These are phyloP conservation scores for Cordyceps pruinosa DNA, from an alignment of 2,329 filamentous ascomycete species.

Conservation along the genomic window DNA sequence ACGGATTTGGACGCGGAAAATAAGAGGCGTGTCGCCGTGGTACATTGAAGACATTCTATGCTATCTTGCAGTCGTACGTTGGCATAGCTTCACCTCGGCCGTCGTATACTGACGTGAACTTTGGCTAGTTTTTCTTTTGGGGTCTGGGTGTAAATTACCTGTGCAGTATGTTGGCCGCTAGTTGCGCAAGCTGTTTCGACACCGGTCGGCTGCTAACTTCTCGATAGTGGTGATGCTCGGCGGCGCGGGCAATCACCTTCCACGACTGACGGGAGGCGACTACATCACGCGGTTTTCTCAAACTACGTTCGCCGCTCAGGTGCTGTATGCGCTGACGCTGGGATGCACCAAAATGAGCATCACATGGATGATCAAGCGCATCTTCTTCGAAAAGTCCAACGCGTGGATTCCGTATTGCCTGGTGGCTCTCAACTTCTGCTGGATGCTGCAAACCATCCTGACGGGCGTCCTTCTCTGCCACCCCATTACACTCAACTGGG, in stretches of 20 bases:
- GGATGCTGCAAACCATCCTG: slow-evolving; percentile 18
- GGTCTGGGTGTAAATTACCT: slow-evolving; percentile 14
- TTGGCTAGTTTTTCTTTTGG: slow-evolving; percentile 14
- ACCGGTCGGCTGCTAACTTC: not conserved
- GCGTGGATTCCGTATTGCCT: slow-evolving; percentile 13
- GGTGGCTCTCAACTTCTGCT: slow-evolving; percentile 14
- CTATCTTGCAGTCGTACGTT: slow-evolving; percentile 14
- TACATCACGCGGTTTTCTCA: slow-evolving; percentile 10
- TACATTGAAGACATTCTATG: slow-evolving; percentile 15
- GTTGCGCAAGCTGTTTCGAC: not conserved
- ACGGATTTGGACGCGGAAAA: slow-evolving; percentile 15
- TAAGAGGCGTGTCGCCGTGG: slow-evolving; percentile 12
- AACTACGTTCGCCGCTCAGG: slow-evolving; percentile 14
- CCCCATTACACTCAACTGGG: slow-evolving; percentile 16
- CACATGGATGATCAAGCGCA: slow-evolving; percentile 18
- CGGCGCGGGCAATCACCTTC: slow-evolving; percentile 16
- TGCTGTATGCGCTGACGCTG: slow-evolving; percentile 16
- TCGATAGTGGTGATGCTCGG: slow-evolving; percentile 16
- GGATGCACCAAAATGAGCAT: slow-evolving; percentile 19
- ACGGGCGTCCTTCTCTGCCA: slow-evolving; percentile 16
- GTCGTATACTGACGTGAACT: not conserved
- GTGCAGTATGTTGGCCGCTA: slow-evolving; percentile 11
- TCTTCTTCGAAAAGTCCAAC: slow-evolving; percentile 16
- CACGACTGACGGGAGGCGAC: not conserved
- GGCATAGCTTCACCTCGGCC: not conserved